Evolutionary conservation across 441 rosid genomes (phyloP), one percentile per base, ranked within the genome.

Genomic region (Adansonia grandidieri): DNA sequence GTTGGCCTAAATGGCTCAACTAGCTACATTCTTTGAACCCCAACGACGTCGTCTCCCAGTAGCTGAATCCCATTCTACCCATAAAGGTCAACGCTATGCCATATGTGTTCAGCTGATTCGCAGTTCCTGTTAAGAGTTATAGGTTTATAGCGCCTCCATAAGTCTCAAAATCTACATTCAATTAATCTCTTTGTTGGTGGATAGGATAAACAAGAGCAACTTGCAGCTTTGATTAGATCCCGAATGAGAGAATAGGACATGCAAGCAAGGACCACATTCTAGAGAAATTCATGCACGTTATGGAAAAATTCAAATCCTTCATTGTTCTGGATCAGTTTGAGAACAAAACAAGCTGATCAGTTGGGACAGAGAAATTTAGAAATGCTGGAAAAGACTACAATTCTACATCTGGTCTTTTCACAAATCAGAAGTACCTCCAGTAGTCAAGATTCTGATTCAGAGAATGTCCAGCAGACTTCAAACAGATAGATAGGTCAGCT

Each of bases 1-100:
- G 76, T 75, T 80, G 82, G 82, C 82, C 75, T 15, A 76, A 72
- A 67, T 72, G 75, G 66, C 73, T 78, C 19, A 57, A 56, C 51
- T 42, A 56, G 47, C 71, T 73, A 48, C 75, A 58, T 78, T 77
- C 84, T 57, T 73, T 73, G 82, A 76, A 76, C 72, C 71, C 40
- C 73, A 9, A 58, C 64, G 45, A 22, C 70, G 28, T 62, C 57
- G 60, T 32, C 44, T 57, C 40, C 56, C 42, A 50, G 62, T 19
- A 71, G 65, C 54, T 78, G 14, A 60, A 69, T 71, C 66, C 47
- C 76, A 42, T 15, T 42, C 60, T 50, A 80, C 81, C 84, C 81
- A 80, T 74, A 67, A 74, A 40, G 78, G 73, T 5, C 71, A 50
- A 53, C 77, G 47, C 17, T 17, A 9, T 44, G 20, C 77, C 79